Conservation (phyloP, 768 basidiomycete species). For the Podaxis mareebaensis region DNA sequence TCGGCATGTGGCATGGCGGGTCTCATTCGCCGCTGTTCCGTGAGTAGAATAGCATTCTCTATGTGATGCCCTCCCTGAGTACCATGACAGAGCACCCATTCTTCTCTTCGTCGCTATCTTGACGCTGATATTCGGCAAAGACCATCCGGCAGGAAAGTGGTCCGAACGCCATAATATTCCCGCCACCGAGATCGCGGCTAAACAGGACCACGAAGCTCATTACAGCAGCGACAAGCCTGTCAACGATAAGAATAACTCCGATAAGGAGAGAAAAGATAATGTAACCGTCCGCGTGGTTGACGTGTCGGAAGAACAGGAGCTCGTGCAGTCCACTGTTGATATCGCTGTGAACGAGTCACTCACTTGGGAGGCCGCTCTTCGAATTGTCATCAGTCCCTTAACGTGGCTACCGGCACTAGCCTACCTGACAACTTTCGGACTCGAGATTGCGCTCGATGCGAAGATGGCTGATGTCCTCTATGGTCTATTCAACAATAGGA, state of each 20-base stretch:
- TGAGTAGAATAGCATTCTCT: slow-evolving; percentile 14
- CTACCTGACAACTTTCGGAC: slow-evolving; percentile 58
- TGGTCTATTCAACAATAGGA: slow-evolving; percentile 35
- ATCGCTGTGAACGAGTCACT: slow-evolving; percentile 46
- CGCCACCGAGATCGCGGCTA: slow-evolving; percentile 6
- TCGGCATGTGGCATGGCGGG: slow-evolving; percentile 51
- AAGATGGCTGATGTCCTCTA: slow-evolving; percentile 48
- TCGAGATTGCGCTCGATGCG: slow-evolving; percentile 57
- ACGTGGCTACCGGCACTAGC: slow-evolving; percentile 58
- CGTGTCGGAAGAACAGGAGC: slow-evolving; percentile 11
- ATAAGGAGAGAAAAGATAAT: not conserved
- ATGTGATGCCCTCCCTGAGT: not conserved
- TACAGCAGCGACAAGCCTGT: not conserved
- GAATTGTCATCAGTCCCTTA: slow-evolving; percentile 39
- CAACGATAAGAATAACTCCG: not conserved
- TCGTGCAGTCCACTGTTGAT: slow-evolving; percentile 36
- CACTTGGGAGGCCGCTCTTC: slow-evolving; percentile 30
- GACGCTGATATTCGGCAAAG: slow-evolving; percentile 47
- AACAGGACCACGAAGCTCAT: not conserved
- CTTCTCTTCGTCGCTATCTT: slow-evolving; percentile 43
- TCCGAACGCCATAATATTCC: slow-evolving; percentile 41
- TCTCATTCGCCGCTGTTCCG: slow-evolving; percentile 57
- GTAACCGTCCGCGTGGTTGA: slow-evolving; percentile 20
- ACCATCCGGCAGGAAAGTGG: slow-evolving; percentile 59
- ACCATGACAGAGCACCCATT: slow-evolving; percentile 39